Base-by-base conservation (phyloP, 23 red algal species). In the Gracilaria gracilis region DNA sequence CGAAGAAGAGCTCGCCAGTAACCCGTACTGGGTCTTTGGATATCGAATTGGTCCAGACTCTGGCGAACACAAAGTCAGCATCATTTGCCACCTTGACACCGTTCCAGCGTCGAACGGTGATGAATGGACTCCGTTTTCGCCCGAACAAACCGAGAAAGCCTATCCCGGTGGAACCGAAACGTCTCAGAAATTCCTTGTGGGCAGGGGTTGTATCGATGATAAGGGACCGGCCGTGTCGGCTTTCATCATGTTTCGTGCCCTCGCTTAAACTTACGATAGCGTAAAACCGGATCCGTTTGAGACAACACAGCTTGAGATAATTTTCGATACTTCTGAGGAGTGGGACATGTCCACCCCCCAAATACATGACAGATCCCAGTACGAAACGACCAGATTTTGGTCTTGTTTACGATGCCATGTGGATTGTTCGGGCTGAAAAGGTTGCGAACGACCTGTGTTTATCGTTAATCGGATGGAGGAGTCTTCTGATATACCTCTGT, bases 271-370 rank as follows among this genome's bases (percentile, higher is more conserved):
- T 0, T 86, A 72, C 39, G 83, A 86, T 47, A 55, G 0, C 14
- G 29, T 64, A 6, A 33, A 69, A 0, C 54, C 59, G 3, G 72
- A 77, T 77, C 27, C 27, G 1, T 86, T 86, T 57, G 66, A 86
- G 15, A 65, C 21, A 38, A 86, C 66, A n/a, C 83, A 86, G 46
- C 28, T 86, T 2, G 83, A 86, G 83, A 73, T 86, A 31, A 72
- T 86, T 31, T 86, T 86, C 35, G 83, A 86, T 74, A 86, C 62
- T 28, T 86, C 83, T 29, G 83, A 86, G 38, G 83, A 86, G 47
- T 62, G 31, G 83, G 83, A 86, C 8, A 86, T 86, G 83, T 86
- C 83, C 1, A 86, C n/a, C 83, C 27, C 83, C 83, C 23, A 14
- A 9, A 21, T 86, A 86, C n/a, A 55, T 69, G 61, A 33, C 7